A percentile compares a stretch with the other conserved stretches of the same genome.
These are phyloP conservation scores for Cladosporium velox DNA, from an alignment of 2,329 filamentous ascomycete species.

Conservation along the genomic window DNA sequence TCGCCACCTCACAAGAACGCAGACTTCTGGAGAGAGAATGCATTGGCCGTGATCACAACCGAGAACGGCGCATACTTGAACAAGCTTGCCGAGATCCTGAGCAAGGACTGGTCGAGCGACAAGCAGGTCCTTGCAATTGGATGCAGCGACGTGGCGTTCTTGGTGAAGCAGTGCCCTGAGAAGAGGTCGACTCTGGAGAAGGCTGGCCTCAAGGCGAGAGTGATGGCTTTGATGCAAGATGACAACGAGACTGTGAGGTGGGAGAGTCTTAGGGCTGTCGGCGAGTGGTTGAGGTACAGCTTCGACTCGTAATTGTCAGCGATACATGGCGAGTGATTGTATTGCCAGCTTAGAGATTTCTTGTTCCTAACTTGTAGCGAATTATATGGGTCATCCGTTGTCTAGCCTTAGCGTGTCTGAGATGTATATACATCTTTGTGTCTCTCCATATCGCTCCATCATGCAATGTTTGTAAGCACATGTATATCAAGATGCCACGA, in stretches of 20 bases:
- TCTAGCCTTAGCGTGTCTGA: background rate
- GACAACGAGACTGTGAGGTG: constrained; percentile 85
- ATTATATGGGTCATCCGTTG: constrained; percentile 3
- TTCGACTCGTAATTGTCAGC: constrained; percentile 48
- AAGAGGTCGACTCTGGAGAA: constrained; percentile 78
- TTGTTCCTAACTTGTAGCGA: constrained; percentile 18
- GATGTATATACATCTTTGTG: background rate
- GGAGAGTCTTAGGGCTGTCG: constrained; percentile 86
- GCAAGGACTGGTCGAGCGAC: constrained; percentile 80
- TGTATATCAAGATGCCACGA: background rate
- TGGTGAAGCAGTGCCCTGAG: constrained; percentile 89
- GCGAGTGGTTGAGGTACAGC: constrained; percentile 73
- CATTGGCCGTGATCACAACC: constrained; percentile 79
- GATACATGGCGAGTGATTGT: background rate
- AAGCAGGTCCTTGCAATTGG: constrained; percentile 86
- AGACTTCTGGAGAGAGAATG: constrained; percentile 90
- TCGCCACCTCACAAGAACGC: constrained; percentile 85
- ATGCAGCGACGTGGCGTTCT: constrained; percentile 85
- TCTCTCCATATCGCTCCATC: background rate
- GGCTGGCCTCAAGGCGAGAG: constrained; percentile 77
- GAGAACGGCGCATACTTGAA: constrained; percentile 76
- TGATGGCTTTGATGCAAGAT: constrained; percentile 94
- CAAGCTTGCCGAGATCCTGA: constrained; percentile 82
- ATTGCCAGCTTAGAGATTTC: constrained; percentile 1
- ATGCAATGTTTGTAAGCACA: background rate